Evolutionary conservation across 2,329 filamentous ascomycete genomes (phyloP).

Genomic region (Mariannaea elegans): DNA sequence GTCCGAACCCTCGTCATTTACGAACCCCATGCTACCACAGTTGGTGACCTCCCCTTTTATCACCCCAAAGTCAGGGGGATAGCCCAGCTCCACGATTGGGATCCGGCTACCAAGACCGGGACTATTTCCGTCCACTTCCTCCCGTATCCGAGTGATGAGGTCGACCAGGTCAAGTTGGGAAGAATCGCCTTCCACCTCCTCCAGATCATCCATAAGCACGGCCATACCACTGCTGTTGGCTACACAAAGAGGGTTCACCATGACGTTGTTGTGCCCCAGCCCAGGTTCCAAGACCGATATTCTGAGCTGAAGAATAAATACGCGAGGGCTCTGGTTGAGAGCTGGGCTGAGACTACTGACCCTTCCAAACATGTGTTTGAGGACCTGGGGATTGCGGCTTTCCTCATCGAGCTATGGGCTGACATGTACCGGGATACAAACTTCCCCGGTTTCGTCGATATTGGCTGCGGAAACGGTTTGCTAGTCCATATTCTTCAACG

Average conservation of each 20-base stretch:
- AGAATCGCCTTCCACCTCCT: conserved; percentile 77
- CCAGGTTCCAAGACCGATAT: conserved; percentile 84
- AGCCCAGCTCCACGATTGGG: conserved; percentile 78
- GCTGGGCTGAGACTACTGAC: conserved; percentile 88
- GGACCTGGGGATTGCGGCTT: conserved; percentile 89
- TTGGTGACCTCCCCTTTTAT: conserved; percentile 81
- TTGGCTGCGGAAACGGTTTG: conserved; percentile 94
- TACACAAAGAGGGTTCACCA: conserved; percentile 87
- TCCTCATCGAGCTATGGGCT: conserved; percentile 89
- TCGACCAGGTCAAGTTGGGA: conserved; percentile 58
- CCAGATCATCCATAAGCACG: conserved; percentile 76
- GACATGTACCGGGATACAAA: conserved; percentile 73
- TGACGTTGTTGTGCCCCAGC: conserved; percentile 81
- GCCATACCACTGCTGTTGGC: conserved; percentile 69
- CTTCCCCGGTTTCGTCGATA: conserved; percentile 93
- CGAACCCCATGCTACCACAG: conserved; percentile 72
- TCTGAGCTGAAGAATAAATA: conserved; percentile 81
- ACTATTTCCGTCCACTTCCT: conserved; percentile 69
- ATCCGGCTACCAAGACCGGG: conserved; percentile 52
- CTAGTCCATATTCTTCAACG: conserved; percentile 82
- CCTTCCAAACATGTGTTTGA: conserved; percentile 95
- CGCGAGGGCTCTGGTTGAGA: conserved; percentile 73
- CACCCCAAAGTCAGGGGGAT: conserved; percentile 80
- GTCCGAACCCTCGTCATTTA: conserved; percentile 69
- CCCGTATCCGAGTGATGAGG: conserved; percentile 53